These are phyloP conservation scores for Podospora pseudoanserina DNA, from an alignment of 495 filamentous ascomycete species.

Conservation along the genomic window DNA sequence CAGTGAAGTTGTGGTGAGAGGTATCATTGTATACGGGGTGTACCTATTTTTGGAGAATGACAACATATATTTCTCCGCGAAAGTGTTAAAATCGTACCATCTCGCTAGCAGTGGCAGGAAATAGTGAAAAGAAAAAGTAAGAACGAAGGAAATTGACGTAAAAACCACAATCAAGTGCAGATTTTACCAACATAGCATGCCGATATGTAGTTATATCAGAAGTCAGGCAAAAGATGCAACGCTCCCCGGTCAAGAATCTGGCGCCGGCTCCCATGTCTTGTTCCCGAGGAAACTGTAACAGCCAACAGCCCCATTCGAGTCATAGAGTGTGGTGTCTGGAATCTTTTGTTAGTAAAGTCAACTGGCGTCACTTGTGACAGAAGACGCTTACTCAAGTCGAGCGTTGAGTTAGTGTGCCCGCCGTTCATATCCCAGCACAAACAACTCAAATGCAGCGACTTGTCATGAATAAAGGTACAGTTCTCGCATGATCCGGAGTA, in stretches of 20 bases:
- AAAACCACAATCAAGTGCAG: background rate
- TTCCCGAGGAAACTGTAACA: constrained; percentile 22
- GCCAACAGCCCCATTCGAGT: constrained; percentile 15
- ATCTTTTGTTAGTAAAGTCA: constrained; percentile 1
- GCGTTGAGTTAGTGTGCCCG: background rate
- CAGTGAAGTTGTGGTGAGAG: background rate
- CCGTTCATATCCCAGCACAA: constrained; percentile 8
- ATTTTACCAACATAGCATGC: background rate
- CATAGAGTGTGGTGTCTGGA: constrained; percentile 20
- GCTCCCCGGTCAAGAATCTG: background rate
- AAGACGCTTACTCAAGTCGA: constrained; percentile 22
- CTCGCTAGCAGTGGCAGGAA: background rate
- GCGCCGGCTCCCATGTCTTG: constrained; percentile 13
- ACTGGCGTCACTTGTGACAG: background rate
- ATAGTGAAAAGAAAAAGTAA: background rate
- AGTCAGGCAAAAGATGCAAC: background rate
- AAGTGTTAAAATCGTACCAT: background rate
- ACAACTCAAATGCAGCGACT: constrained; percentile 18
- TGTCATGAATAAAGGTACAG: constrained; percentile 13
- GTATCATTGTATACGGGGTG: background rate
- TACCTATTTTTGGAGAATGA: background rate
- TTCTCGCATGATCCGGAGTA: constrained; percentile 21
- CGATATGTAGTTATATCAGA: background rate
- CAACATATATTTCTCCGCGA: background rate
- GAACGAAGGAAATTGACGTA: background rate